Conservation (phyloP, 1,139 yeast species). For the Waltiozyma solani region DNA sequence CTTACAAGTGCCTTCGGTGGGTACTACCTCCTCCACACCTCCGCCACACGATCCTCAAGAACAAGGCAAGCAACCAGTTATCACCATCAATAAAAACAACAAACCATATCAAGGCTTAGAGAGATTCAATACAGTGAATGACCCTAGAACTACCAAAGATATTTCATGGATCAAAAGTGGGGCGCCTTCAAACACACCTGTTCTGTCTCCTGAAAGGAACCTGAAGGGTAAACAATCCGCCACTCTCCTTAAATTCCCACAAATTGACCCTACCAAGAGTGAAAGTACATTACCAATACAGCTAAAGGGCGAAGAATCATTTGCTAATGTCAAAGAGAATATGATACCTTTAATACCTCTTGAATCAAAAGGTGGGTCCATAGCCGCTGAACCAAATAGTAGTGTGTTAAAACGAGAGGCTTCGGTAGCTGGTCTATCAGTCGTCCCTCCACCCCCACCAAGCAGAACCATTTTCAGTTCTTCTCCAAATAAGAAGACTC, state of each 20-base stretch:
- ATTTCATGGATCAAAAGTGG: neutral
- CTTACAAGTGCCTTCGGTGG: too few relatives aligned
- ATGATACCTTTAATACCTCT: too few relatives aligned
- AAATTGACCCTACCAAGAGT: too few relatives aligned
- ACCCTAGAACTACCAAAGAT: neutral
- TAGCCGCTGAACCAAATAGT: too few relatives aligned
- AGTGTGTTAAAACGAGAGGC: neutral
- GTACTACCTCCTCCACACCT: too few relatives aligned
- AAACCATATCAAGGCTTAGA: neutral
- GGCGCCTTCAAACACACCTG: slow-evolving; percentile 11
- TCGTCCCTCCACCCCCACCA: neutral
- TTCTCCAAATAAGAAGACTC: neutral
- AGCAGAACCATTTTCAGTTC: neutral
- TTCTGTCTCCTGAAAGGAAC: slow-evolving; percentile 3
- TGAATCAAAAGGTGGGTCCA: too few relatives aligned
- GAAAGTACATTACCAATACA: too few relatives aligned
- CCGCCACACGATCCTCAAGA: neutral
- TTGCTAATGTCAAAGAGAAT: too few relatives aligned
- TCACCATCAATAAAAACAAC: neutral
- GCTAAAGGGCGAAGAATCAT: too few relatives aligned
- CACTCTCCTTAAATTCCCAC: too few relatives aligned
- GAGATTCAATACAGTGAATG: neutral
- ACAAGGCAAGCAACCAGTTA: neutral
- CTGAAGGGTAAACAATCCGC: slow-evolving; percentile 1
- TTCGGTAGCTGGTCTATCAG: neutral